Conservation (phyloP, 2,329 filamentous ascomycete genomes). For the Colletotrichum paranaense region DNA sequence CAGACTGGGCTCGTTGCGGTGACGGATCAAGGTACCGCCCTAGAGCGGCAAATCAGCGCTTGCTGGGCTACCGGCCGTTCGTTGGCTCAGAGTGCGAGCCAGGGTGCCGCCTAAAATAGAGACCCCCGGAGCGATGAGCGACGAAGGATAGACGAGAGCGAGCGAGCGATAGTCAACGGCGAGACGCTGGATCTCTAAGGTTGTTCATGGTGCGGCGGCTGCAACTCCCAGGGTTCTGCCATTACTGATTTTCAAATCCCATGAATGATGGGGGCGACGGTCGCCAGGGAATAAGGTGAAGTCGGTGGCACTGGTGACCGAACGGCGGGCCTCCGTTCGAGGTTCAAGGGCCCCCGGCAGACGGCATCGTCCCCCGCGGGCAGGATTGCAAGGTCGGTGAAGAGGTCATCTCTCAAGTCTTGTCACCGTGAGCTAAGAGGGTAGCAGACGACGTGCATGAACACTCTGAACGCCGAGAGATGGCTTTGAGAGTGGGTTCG, state of each 20-base stretch:
- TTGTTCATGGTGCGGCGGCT: background rate
- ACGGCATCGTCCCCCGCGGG: constrained; percentile 21
- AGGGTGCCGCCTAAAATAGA: constrained; percentile 27
- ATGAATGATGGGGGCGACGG: background rate
- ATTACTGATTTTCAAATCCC: background rate
- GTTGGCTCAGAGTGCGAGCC: constrained; percentile 20
- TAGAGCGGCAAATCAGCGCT: constrained; percentile 25
- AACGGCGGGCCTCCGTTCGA: constrained; percentile 6
- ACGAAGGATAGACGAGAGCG: background rate
- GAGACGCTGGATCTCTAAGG: constrained; percentile 19
- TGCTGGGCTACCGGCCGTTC: background rate
- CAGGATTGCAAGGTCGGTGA: constrained; percentile 37
- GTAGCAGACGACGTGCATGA: constrained; percentile 37
- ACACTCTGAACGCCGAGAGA: constrained; percentile 34
- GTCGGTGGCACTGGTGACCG: constrained; percentile 8
- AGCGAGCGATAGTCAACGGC: constrained; percentile 3
- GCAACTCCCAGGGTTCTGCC: background rate
- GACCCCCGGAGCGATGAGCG: background rate
- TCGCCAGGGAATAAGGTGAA: background rate
- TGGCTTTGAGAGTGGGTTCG: constrained; percentile 26
- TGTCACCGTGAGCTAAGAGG: constrained; percentile 13
- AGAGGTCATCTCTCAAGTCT: constrained; percentile 25
- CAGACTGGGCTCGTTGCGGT: constrained; percentile 9
- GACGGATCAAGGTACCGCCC: constrained; percentile 8
- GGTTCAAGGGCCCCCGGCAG: constrained; percentile 3